Evolutionary conservation across 78 protist genomes (phyloP), one percentile per base, ranked within the genome.

Genomic region (Dictyostelium purpureum): DNA sequence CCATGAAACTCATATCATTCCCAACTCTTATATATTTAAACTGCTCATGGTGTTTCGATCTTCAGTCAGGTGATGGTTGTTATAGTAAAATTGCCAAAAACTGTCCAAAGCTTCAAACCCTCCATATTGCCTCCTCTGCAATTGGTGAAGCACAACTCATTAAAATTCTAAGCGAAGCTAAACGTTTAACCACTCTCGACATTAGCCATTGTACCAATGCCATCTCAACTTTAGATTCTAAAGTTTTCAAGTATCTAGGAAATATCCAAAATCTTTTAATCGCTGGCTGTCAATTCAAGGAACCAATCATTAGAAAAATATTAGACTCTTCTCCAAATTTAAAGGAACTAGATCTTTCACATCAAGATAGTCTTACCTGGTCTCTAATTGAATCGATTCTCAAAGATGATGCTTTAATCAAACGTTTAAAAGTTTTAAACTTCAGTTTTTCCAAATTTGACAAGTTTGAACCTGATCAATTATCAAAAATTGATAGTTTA

Each of bases 401-500:
- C 4, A 70, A 63, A 45, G 92, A 85, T 35, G 47, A 70, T 16
- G 21, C 76, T 2, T 47, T 75, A n/a, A 21, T 73, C 0, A 19
- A 57, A 26, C 92, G 73, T 19, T 31, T 85, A 2, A 63, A 56
- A 40, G 56, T 49, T 21, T 14, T 85, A 19, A 85, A 85, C 47
- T 77, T 85, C n/a, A 73, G 83, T 85, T 67, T 42, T 9, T 73
- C 83, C 1, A 85, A 85, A 52, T 85, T 85, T 73, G 92, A 85
- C 47, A 70, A 45, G 33, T 85, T 85, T 59, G 92, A 85, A 26
- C 6, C 45, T 9, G 92, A 85, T n/a, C 33, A 40, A 21, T 35
- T 73, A 11, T 33, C 59, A n/a, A 65, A 56, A 6, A 42, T 71
- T 31, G 82, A 57, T 12, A 26, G 61, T 28, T 33, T 85, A 19